Base-by-base conservation (phyloP, 2,329 filamentous ascomycete species). In the Verticillium longisporum region DNA sequence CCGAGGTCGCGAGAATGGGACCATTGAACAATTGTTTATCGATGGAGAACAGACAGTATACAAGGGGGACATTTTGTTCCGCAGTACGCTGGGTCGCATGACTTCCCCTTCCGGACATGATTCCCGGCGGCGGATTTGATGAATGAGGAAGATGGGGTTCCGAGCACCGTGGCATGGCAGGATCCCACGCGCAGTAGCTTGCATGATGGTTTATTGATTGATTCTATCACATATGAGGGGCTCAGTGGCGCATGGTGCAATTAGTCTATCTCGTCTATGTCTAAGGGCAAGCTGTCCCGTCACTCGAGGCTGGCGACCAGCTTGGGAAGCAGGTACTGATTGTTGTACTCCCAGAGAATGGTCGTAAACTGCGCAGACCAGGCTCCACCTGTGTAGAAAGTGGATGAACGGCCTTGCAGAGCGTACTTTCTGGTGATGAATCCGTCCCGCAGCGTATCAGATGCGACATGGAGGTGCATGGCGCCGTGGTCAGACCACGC, bases 361-460 rank as follows among this genome's bases (percentile, higher is more conserved):
- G 72, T 67, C 45, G 70, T 66, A 57, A 73, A 73, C 58, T 74
- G 70, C 18, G 66, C 66, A 5, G 68, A 61, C 61, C 69, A 75
- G 1, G 71, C 69, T 2, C 66, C 74, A 0, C 74, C 76, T 0
- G 77, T 76, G 60, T 73, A 78, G 66, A 69, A 79, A 1, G 76
- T 80, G n/a, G 68, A 72, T 10, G 69, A 66, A 37, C 68, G 63
- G 2, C 76, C 76, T 66, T 79, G 75, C 32, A 78, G 66, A 0
- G 66, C 69, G 45, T 76, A 74, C 41, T 74, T 64, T 6, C 74
- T 61, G 54, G 72, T 64, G 54, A 76, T 70, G 59, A 74, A 76
- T 2, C 76, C 75, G 3, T 60, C 66, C n/a, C 65, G 58, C 6
- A 78, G 66, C 21, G 69, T 67, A 1, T 68, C 66, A 0, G 65